Evolutionary conservation across 768 basidiomycete genomes (phyloP).

Genomic region (Daedalea quercina): DNA sequence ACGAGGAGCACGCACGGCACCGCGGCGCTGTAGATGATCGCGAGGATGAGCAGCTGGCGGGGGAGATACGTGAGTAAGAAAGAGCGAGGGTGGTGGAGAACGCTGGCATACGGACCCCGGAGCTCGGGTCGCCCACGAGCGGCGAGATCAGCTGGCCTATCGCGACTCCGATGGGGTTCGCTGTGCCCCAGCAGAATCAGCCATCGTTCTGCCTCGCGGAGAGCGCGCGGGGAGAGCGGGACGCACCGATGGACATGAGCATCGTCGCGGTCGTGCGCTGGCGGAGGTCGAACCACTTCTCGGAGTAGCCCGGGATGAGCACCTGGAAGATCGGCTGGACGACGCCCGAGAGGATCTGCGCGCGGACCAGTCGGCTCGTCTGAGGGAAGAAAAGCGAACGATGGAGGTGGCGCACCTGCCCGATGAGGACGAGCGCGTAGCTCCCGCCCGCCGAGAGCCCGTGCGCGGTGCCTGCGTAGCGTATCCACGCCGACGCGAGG

Average conservation of each 20-base stretch:
- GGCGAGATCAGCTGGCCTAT: conserved; percentile 71
- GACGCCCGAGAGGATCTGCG: conserved; percentile 53
- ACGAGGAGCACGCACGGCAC: conserved; percentile 57
- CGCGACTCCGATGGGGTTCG: conserved; percentile 70
- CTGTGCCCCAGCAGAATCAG: conserved; percentile 31
- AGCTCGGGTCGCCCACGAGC: conserved; percentile 37
- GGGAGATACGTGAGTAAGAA: background rate
- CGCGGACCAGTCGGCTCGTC: background rate
- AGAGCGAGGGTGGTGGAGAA: background rate
- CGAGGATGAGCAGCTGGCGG: conserved; percentile 59
- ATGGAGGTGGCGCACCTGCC: conserved; percentile 43
- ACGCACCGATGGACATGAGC: conserved; percentile 40
- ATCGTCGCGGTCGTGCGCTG: conserved; percentile 78
- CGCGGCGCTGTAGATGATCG: conserved; percentile 59
- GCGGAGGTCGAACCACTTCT: conserved; percentile 75
- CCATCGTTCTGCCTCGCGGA: background rate
- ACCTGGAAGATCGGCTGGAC: conserved; percentile 74
- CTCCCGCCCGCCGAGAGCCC: conserved; percentile 44
- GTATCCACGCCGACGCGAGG: conserved; percentile 66
- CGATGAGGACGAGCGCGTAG: conserved; percentile 63
- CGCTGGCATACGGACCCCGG: conserved; percentile 42
- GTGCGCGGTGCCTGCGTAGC: conserved; percentile 62
- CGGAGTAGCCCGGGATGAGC: conserved; percentile 74
- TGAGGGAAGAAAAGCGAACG: background rate
- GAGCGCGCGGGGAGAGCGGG: background rate